phyloP scores from a whole-genome alignment of 2,329 filamentous ascomycete species.

The Colletotrichum karsti region DNA sequence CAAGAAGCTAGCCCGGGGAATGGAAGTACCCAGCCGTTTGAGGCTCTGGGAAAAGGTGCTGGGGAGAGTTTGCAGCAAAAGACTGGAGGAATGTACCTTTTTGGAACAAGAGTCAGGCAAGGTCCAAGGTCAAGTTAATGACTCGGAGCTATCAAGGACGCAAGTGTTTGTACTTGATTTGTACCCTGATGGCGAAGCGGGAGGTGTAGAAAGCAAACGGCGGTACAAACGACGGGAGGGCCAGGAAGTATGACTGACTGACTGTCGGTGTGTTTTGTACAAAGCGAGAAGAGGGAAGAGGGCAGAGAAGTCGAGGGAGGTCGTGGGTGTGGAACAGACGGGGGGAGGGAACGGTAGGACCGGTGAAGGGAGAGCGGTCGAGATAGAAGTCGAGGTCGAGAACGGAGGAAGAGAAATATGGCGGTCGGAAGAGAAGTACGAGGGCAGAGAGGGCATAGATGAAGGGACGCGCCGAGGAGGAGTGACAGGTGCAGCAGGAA shows the following conservation, averaged over 20 bases:
- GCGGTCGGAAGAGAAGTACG: conserved; percentile 9
- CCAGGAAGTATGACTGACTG: no score
- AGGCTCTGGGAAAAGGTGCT: conserved; percentile 7
- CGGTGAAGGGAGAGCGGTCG: neutral
- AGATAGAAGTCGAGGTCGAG: conserved; percentile 11
- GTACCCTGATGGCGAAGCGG: conserved; percentile 3
- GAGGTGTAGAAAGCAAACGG: conserved; percentile 12
- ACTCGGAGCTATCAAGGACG: conserved; percentile 29
- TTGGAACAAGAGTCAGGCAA: conserved; percentile 19
- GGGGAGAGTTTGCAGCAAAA: conserved; percentile 2
- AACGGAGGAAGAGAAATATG: neutral
- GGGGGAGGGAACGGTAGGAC: neutral
- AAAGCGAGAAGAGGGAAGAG: neutral
- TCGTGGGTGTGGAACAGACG: conserved; percentile 5
- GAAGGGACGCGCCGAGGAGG: conserved; percentile 25
- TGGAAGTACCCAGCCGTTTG: conserved; percentile 18
- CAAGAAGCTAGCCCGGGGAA: conserved; percentile 1
- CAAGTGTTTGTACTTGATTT: conserved; percentile 8
- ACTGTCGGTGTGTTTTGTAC: no score
- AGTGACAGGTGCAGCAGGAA: conserved; percentile 21
- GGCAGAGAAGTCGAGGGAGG: conserved; percentile 23
- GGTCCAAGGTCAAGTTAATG: conserved; percentile 33
- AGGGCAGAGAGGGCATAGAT: conserved; percentile 24
- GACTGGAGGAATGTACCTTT: conserved; percentile 20
- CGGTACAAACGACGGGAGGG: conserved; percentile 17